Conservation (phyloP, 2,329 filamentous ascomycete species). For the Ascochyta koolunga region DNA sequence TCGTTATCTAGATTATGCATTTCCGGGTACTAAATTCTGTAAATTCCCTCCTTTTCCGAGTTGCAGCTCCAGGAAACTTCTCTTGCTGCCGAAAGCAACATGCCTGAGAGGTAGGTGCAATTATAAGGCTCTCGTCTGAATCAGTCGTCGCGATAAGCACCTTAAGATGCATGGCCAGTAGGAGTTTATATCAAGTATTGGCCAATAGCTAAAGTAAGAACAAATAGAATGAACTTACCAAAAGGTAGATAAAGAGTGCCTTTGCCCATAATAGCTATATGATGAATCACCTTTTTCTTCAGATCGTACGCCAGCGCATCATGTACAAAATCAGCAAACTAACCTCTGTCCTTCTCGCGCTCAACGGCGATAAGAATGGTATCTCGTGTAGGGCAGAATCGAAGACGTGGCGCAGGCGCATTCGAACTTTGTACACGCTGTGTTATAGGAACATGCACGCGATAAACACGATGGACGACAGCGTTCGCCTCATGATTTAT, state of each 20-base stretch:
- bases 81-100: no score
- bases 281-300: conserved; percentile 10
- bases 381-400: conserved; percentile 15
- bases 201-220: not conserved
- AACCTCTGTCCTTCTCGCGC: conserved; percentile 3
- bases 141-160: no score
- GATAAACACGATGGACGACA: conserved; percentile 9
- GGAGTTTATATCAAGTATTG: no score
- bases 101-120: no score
- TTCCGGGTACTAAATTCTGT: no score
- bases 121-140: no score
- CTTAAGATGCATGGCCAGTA: no score
- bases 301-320: conserved; percentile 15
- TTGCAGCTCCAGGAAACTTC: no score
- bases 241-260: conserved; percentile 4
- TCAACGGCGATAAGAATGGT: conserved; percentile 9
- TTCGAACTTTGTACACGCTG: not conserved
- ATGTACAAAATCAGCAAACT: conserved; percentile 16
- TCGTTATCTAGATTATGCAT: no score
- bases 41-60: no score
- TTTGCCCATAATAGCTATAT: conserved; percentile 13
- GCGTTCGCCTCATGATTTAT: conserved; percentile 11
- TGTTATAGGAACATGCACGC: conserved; percentile 7
- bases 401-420: conserved; percentile 2
- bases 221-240: not conserved